Conservation (phyloP, 345 rosid species). For the Noccaea caerulescens region DNA sequence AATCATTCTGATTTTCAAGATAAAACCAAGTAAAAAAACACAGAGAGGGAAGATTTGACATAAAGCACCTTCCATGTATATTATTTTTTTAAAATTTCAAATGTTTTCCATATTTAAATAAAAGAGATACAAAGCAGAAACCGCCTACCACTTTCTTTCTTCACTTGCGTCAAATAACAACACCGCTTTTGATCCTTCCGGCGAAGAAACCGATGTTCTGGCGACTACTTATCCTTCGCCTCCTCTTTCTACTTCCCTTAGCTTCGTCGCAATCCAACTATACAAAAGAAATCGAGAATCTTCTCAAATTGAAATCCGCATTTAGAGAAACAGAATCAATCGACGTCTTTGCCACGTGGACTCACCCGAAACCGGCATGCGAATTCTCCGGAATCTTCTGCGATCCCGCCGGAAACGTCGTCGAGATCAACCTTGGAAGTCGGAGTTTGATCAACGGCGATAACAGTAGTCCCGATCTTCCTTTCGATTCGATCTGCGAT, state of each 20-base stretch:
- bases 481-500: slow-evolving; percentile 60
- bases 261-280: slow-evolving; percentile 35
- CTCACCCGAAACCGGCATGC: slow-evolving; percentile 41
- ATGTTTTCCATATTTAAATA: slow-evolving; percentile 1
- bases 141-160: background rate
- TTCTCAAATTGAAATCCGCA: slow-evolving; percentile 54
- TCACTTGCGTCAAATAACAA: background rate
- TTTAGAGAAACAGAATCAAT: slow-evolving; percentile 45
- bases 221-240: slow-evolving; percentile 14
- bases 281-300: slow-evolving; percentile 46
- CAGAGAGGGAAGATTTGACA: slow-evolving; percentile 1
- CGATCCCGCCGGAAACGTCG: slow-evolving; percentile 49
- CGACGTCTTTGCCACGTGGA: slow-evolving; percentile 59
- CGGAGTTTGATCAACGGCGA: slow-evolving; percentile 48
- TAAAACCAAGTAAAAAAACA: background rate
- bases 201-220: slow-evolving; percentile 30
- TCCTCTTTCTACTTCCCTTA: slow-evolving; percentile 39
- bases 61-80: background rate
- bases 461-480: slow-evolving; percentile 36
- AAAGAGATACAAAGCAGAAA: background rate
- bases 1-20: background rate
- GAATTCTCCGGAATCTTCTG: slow-evolving; percentile 65
- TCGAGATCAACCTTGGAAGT: slow-evolving; percentile 61
- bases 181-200: slow-evolving; percentile 7
- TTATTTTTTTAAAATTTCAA: background rate